Conservation (phyloP, 139 green algal genomes). For the Chlorella sp. region DNA sequence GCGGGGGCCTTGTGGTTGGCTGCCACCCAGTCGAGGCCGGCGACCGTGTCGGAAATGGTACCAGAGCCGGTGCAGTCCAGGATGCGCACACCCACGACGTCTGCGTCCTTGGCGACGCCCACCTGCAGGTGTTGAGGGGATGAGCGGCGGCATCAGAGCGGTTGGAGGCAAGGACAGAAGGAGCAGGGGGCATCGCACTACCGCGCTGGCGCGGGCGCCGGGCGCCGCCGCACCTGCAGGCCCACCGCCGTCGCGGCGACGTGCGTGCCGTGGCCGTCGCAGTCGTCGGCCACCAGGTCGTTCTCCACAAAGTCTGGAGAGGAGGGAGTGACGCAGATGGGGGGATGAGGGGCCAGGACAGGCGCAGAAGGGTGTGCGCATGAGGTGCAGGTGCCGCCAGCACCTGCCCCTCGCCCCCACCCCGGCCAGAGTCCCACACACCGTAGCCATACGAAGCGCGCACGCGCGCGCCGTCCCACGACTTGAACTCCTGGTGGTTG, state of each 20-base stretch:
- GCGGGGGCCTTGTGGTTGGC: slow-evolving; percentile 53
- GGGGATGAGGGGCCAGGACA: too few species aligned
- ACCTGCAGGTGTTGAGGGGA: slow-evolving; percentile 30
- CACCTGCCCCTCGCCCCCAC: too few species aligned
- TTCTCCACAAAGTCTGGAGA: slow-evolving; percentile 63
- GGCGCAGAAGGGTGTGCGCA: too few species aligned
- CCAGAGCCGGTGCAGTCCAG: slow-evolving; percentile 75
- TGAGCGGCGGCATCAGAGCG: background rate
- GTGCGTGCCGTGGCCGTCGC: slow-evolving; percentile 81
- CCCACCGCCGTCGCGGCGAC: slow-evolving; percentile 68
- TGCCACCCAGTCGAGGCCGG: slow-evolving; percentile 78
- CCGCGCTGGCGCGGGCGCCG: too few species aligned
- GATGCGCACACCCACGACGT: slow-evolving; percentile 71
- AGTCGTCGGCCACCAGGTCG: slow-evolving; percentile 57
- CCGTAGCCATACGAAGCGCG: slow-evolving; percentile 28
- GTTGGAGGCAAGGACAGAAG: background rate
- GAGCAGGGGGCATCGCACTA: too few species aligned
- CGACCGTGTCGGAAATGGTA: slow-evolving; percentile 66
- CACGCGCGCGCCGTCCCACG: slow-evolving; percentile 5
- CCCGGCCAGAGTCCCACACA: background rate
- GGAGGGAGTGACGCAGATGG: background rate
- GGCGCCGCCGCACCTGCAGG: slow-evolving; percentile 8
- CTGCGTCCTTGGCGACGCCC: slow-evolving; percentile 73
- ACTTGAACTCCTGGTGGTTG: slow-evolving; percentile 67
- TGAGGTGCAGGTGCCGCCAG: too few species aligned